These are phyloP conservation scores for Aspergillus glaucus DNA, from an alignment of 2,329 filamentous ascomycete genomes.

Conservation along the genomic window DNA sequence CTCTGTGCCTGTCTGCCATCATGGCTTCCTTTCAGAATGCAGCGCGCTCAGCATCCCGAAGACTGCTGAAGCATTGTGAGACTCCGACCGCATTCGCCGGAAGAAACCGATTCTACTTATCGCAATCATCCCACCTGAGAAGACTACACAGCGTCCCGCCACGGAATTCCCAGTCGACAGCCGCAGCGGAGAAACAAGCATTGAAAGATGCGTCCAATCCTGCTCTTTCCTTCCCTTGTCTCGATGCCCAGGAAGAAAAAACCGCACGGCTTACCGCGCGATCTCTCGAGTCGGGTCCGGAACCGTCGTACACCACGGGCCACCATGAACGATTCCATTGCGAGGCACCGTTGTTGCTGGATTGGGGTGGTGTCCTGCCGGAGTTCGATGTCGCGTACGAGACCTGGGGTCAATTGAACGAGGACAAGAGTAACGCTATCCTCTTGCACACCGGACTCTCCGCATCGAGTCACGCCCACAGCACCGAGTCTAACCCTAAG, in stretches of 20 bases:
- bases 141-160: constrained; percentile 16
- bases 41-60: constrained; percentile 11
- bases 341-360: constrained; percentile 67
- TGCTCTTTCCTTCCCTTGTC: constrained; percentile 81
- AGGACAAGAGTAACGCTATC: constrained; percentile 77
- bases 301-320: constrained; percentile 89
- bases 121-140: constrained; percentile 5
- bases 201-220: constrained; percentile 60
- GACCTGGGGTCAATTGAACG: constrained; percentile 62
- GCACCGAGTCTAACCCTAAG: constrained; percentile 76
- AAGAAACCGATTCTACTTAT: constrained; percentile 6
- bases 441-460: constrained; percentile 90
- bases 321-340: constrained; percentile 74
- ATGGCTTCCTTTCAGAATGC: constrained; percentile 13
- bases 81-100: constrained; percentile 1
- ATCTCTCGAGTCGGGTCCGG: constrained; percentile 70
- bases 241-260: constrained; percentile 74
- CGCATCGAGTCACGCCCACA: constrained; percentile 94
- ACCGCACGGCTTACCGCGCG: constrained; percentile 65
- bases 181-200: constrained; percentile 13
- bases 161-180: constrained; percentile 11
- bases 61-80: constrained; percentile 7
- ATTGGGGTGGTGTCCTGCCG: constrained; percentile 90
- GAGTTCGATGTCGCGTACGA: constrained; percentile 91
- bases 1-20: neutral